Evolutionary conservation across 1,284 basidiomycete species (phyloP).

Genomic region (Marasmius fiardii): DNA sequence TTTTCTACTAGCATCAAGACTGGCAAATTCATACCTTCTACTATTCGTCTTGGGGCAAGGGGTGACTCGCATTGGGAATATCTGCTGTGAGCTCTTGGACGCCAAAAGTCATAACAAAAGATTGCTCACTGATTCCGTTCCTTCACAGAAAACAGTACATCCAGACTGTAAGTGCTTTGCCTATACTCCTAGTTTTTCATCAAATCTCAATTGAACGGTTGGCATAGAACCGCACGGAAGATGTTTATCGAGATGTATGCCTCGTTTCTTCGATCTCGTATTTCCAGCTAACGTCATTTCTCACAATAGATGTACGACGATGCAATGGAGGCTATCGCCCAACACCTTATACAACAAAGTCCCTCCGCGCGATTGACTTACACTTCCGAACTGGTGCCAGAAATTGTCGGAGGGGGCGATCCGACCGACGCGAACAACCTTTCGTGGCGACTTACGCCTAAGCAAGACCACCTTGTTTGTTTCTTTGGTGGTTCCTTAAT

Average conservation of each 20-base stretch:
- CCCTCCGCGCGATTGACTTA: constrained; percentile 62
- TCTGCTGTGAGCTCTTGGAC: constrained; percentile 61
- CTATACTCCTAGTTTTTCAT: not conserved
- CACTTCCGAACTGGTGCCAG: constrained; percentile 79
- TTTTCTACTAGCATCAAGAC: constrained; percentile 47
- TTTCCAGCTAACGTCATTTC: constrained; percentile 3
- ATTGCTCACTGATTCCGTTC: constrained; percentile 3
- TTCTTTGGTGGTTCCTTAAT: constrained; percentile 92
- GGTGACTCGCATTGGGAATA: constrained; percentile 98
- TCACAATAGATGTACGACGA: constrained; percentile 76
- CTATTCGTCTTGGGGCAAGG: constrained; percentile 87
- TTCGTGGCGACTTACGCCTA: constrained; percentile 70
- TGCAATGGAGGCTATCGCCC: constrained; percentile 80
- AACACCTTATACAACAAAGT: constrained; percentile 68
- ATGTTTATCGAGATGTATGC: constrained; percentile 72
- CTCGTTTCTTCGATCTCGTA: not conserved
- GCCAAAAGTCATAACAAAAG: not conserved
- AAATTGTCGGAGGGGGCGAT: constrained; percentile 36
- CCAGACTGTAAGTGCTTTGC: constrained; percentile 56
- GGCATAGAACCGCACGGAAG: constrained; percentile 70
- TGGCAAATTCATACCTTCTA: constrained; percentile 71
- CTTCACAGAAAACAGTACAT: constrained; percentile 74
- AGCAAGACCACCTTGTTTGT: constrained; percentile 96
- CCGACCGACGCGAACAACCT: constrained; percentile 32
- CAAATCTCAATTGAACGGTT: constrained; percentile 10